A percentile compares a stretch with the other conserved stretches of the same genome.
These are phyloP conservation scores for Lasiosphaeria miniovina DNA, from an alignment of 495 filamentous ascomycete genomes.

Conservation along the genomic window DNA sequence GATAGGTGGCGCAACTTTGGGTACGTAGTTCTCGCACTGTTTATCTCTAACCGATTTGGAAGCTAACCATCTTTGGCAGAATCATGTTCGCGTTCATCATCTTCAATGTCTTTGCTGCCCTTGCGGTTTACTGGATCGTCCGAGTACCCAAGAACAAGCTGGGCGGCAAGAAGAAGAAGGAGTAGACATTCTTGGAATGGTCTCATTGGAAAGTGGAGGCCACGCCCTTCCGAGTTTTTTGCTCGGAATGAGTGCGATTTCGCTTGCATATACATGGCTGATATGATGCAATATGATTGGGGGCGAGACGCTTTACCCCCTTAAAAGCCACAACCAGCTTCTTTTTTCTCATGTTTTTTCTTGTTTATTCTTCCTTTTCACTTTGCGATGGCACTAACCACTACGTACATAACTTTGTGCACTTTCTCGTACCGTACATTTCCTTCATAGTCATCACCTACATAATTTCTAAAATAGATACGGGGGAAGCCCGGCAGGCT, in stretches of 20 bases:
- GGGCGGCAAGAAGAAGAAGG: conserved; percentile 28
- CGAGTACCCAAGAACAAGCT: conserved; percentile 68
- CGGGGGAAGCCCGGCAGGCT: no score
- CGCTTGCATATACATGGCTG: no score
- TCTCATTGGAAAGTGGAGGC: no score
- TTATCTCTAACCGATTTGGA: not conserved
- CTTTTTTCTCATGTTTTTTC: no score
- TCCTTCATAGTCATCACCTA: not conserved
- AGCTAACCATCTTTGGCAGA: conserved; percentile 24
- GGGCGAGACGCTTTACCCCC: no score
- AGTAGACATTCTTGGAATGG: conserved; percentile 6
- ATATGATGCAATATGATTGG: no score
- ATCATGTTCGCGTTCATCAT: conserved; percentile 64
- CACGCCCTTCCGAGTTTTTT: no score
- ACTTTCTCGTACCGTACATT: not conserved
- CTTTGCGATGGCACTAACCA: not conserved
- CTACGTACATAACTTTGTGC: conserved; percentile 1
- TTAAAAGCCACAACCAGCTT: no score
- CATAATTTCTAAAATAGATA: conserved; percentile 15
- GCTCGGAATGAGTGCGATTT: no score
- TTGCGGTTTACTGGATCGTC: conserved; percentile 75
- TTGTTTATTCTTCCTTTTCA: not conserved
- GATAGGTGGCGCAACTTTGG: conserved; percentile 72
- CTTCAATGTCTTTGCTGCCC: conserved; percentile 73
- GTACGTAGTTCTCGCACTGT: conserved; percentile 18